Base-by-base conservation (phyloP, 1,284 basidiomycete species). In the Golubevia pallescens region DNA sequence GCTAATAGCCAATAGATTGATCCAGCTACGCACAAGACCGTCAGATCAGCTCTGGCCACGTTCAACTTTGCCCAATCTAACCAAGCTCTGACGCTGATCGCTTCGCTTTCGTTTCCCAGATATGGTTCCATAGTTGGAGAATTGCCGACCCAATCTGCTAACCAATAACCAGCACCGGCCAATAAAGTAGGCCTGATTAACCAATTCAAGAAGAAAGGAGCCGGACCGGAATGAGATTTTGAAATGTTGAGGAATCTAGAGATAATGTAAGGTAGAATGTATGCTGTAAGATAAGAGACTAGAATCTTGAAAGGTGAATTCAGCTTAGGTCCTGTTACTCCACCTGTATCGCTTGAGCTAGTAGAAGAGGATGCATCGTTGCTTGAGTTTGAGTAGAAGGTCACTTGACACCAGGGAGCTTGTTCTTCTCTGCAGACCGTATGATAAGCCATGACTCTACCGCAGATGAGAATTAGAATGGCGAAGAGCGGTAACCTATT, bases 341-440 rank as follows among this genome's bases (percentile, higher is more conserved):
- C 34, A 5, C 34, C 34, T 4, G 34, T 38, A 38, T 38, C 34
- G 10, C 34, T 38, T 38, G 34, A 38, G 10, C 10, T 38, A 5
- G 34, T 5, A 38, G 34, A 38, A 48, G 28, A 28, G 28, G 28
- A 28, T 28, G 28, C 28, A 28, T 28, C 28, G 28, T 28, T 28
- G 28, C 28, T 28, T 28, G 28, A 28, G n/a, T n/a, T n/a, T n/a
- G 90, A 88, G 83, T 93, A 95, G 87, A 95, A 97, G 0, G 94
- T 95, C 61, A 94, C 91, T 65, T 89, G 88, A 84, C 95, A 97
- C 65, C 85, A 92, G 0, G 93, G 92, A 57, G 93, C 91, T 86
- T 98, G 96, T 83, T 99, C 97, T 84, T 99, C 97, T 62, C 97
- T 88, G 81, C 96, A 99, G 0, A 95, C 90, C 0, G 94, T 93